Percentiles rank a stretch among this genome's conserved stretches.
These are phyloP conservation scores for Phytophthora meadii DNA, from an alignment of 352 stramenopile genomes.

Conservation along the genomic window DNA sequence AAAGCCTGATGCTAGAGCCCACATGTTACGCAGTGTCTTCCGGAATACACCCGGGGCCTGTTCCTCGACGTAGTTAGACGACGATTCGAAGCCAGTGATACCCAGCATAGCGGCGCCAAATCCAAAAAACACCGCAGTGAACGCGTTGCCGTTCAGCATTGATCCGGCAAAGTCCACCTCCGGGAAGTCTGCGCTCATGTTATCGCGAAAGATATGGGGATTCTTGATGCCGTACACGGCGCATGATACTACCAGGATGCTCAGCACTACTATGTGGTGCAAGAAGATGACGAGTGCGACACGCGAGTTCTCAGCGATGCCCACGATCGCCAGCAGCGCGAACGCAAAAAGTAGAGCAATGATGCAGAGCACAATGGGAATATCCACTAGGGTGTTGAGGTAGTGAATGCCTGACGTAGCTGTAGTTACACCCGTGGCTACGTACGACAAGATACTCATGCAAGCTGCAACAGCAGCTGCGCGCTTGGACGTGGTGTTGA, in stretches of 20 bases:
- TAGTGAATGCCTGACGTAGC: slow-evolving; percentile 75
- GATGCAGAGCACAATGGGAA: slow-evolving; percentile 44
- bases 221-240: slow-evolving; percentile 65
- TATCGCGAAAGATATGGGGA: slow-evolving; percentile 59
- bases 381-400: slow-evolving; percentile 67
- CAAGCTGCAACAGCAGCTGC: slow-evolving; percentile 78
- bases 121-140: slow-evolving; percentile 71
- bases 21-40: slow-evolving; percentile 76
- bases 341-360: slow-evolving; percentile 76
- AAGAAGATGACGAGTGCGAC: slow-evolving; percentile 85
- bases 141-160: slow-evolving; percentile 40
- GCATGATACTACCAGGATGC: slow-evolving; percentile 50
- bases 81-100: slow-evolving; percentile 89
- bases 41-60: slow-evolving; percentile 79
- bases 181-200: slow-evolving; percentile 61
- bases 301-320: slow-evolving; percentile 79
- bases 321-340: slow-evolving; percentile 70
- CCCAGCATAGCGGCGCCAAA: slow-evolving; percentile 79
- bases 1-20: slow-evolving; percentile 57
- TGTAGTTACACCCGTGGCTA: slow-evolving; percentile 87
- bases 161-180: slow-evolving; percentile 59
- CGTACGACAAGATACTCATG: slow-evolving; percentile 89
- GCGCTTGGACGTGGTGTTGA: slow-evolving; percentile 89
- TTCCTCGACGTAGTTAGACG: slow-evolving; percentile 88
- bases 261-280: slow-evolving; percentile 72